These are phyloP conservation scores for Podaxis rugospora DNA, from an alignment of 768 basidiomycete genomes.

Conservation along the genomic window DNA sequence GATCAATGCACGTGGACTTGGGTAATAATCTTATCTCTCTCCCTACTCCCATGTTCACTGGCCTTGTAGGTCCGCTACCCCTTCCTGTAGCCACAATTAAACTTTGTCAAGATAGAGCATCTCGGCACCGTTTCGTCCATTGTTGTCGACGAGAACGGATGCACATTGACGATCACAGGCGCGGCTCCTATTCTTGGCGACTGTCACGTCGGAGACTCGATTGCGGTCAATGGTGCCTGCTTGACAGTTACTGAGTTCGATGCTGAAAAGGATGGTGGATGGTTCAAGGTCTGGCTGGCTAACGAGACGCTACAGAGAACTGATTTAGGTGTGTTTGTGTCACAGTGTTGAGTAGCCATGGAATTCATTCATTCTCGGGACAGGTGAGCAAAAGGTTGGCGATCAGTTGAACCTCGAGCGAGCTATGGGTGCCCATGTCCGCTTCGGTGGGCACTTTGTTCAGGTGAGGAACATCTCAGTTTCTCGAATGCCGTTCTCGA, in stretches of 20 bases:
- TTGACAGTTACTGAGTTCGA: conserved; percentile 89
- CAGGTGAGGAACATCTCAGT: conserved; percentile 50
- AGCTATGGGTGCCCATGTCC: conserved; percentile 86
- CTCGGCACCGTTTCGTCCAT: conserved; percentile 71
- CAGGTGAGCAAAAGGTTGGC: conserved; percentile 76
- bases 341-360: neutral
- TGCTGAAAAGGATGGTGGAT: conserved; percentile 54
- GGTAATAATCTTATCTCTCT: conserved; percentile 4
- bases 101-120: conserved; percentile 72
- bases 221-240: conserved; percentile 84
- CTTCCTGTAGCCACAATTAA: conserved; percentile 7
- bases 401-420: conserved; percentile 90
- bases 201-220: conserved; percentile 92
- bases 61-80: conserved; percentile 49
- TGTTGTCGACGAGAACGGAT: conserved; percentile 65
- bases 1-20: neutral
- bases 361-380: neutral
- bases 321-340: conserved; percentile 65
- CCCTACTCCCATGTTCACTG: conserved; percentile 61
- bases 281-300: conserved; percentile 93
- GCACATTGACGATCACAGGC: conserved; percentile 73
- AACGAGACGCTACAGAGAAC: conserved; percentile 93
- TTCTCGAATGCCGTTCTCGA: neutral
- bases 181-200: conserved; percentile 75
- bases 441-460: conserved; percentile 97